These are phyloP conservation scores for Ceratobasidium sp. DNA, from an alignment of 1,284 basidiomycete genomes.

Conservation along the genomic window DNA sequence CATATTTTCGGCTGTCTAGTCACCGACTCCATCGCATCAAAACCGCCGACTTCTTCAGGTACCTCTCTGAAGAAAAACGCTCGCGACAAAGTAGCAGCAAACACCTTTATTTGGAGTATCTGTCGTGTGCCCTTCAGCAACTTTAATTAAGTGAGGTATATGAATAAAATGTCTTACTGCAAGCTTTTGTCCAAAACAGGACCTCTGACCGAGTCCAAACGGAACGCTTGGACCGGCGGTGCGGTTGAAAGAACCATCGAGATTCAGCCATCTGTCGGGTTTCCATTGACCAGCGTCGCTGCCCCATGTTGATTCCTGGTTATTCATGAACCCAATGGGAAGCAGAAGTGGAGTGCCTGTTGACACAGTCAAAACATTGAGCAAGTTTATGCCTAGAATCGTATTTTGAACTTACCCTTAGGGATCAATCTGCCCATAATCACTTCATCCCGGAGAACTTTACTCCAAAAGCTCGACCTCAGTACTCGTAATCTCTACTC, in stretches of 20 bases:
- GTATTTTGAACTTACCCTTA: neutral
- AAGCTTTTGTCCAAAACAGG: slow-evolving; percentile 52
- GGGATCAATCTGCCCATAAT: slow-evolving; percentile 13
- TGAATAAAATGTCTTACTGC: slow-evolving; percentile 48
- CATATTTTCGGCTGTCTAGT: slow-evolving; percentile 40
- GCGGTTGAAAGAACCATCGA: slow-evolving; percentile 49
- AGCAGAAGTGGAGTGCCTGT: slow-evolving; percentile 11
- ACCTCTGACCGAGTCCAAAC: slow-evolving; percentile 50
- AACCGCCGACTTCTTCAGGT: slow-evolving; percentile 46
- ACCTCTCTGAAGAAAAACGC: slow-evolving; percentile 51
- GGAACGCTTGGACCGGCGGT: slow-evolving; percentile 50
- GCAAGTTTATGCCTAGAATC: neutral
- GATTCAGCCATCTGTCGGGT: slow-evolving; percentile 51
- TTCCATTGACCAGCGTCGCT: slow-evolving; percentile 8
- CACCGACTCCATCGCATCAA: slow-evolving; percentile 48
- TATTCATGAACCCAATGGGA: neutral
- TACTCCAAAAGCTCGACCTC: neutral
- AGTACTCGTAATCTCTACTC: neutral
- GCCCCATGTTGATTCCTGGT: slow-evolving; percentile 8
- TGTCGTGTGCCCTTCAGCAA: slow-evolving; percentile 22
- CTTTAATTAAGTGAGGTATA: neutral
- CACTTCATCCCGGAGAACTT: slow-evolving; percentile 9
- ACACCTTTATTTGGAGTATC: slow-evolving; percentile 50
- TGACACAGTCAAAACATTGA: neutral
- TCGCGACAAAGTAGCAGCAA: slow-evolving; percentile 49